A percentile compares a stretch with the other conserved stretches of the same genome.
phyloP scores from a whole-genome alignment of 2,329 filamentous ascomycete species.

The Talaromyces piceae region DNA sequence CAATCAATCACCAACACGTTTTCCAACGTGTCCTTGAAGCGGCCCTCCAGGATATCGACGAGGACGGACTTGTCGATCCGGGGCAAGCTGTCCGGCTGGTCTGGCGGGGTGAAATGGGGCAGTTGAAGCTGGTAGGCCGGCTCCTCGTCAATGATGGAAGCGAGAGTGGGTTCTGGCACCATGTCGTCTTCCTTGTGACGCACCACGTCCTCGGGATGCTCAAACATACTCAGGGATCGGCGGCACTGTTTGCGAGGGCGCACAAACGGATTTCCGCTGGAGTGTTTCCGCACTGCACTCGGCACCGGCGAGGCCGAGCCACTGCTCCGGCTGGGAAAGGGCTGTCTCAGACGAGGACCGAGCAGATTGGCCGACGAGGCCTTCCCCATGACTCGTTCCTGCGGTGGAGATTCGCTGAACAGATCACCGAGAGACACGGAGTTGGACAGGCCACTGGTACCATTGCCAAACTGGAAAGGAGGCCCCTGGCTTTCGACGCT shows the following conservation, averaged over 20 bases:
- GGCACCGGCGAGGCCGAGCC: conserved; percentile 69
- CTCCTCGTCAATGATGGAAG: conserved; percentile 78
- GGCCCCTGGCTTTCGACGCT: conserved; percentile 60
- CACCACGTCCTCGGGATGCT: conserved; percentile 80
- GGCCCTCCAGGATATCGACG: conserved; percentile 78
- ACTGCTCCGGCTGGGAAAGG: conserved; percentile 58
- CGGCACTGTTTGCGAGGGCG: conserved; percentile 83
- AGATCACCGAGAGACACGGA: conserved; percentile 68
- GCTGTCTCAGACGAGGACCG: conserved; percentile 55
- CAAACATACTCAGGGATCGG: conserved; percentile 95
- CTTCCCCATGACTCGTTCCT: conserved; percentile 57
- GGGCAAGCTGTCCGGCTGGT: conserved; percentile 77
- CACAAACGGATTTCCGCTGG: conserved; percentile 54
- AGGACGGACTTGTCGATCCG: conserved; percentile 77
- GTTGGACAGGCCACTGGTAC: conserved; percentile 47
- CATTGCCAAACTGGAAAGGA: conserved; percentile 66
- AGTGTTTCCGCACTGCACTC: conserved; percentile 56
- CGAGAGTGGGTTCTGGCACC: conserved; percentile 50
- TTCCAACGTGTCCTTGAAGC: conserved; percentile 67
- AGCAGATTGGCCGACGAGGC: conserved; percentile 50
- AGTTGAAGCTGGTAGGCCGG: conserved; percentile 65
- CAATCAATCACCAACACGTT: conserved; percentile 88
- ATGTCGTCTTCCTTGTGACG: conserved; percentile 62
- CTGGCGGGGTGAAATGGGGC: conserved; percentile 75
- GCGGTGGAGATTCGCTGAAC: conserved; percentile 68